Percentiles rank a stretch among this genome's conserved stretches.
Conservation (phyloP, 192 early-diverging fungal genomes). For the Funneliformis geosporum region DNA sequence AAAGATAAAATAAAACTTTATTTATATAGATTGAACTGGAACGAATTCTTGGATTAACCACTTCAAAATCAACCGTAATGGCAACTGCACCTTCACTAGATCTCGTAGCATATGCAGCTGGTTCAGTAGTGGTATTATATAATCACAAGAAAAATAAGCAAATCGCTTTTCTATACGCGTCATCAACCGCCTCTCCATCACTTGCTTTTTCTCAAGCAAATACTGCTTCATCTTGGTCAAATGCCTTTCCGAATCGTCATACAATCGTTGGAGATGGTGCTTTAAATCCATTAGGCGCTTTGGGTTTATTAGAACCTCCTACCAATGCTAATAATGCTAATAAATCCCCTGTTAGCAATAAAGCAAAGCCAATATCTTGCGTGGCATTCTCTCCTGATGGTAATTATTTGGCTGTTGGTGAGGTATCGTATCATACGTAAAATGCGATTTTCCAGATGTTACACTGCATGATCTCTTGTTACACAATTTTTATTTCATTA, state of each 20-base stretch:
- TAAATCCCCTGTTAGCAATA: constrained; percentile 38
- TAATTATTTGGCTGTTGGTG: constrained; percentile 71
- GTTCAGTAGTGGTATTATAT: constrained; percentile 72
- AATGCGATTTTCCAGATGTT: not conserved
- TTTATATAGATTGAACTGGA: constrained; percentile 58
- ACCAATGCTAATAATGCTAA: constrained; percentile 23
- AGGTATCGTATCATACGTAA: constrained; percentile 52
- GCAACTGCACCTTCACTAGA: constrained; percentile 53
- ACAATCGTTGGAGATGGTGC: constrained; percentile 8
- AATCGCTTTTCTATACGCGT: constrained; percentile 52
- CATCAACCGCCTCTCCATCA: constrained; percentile 23
- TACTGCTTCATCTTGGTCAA: constrained; percentile 19
- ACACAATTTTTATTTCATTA: not conserved
- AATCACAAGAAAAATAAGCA: constrained; percentile 71
- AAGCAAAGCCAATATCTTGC: constrained; percentile 71
- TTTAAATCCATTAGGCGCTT: constrained; percentile 32
- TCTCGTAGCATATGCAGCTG: constrained; percentile 76
- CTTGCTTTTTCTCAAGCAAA: not conserved
- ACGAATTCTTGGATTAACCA: constrained; percentile 66
- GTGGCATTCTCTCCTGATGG: constrained; percentile 71
- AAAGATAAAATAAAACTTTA: not conserved
- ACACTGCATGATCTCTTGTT: not conserved
- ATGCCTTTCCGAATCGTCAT: constrained; percentile 30
- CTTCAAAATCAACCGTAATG: constrained; percentile 51
- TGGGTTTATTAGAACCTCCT: constrained; percentile 34